phyloP scores from a whole-genome alignment of 108 stramenopile genomes.

The Epipyxis sp. region DNA sequence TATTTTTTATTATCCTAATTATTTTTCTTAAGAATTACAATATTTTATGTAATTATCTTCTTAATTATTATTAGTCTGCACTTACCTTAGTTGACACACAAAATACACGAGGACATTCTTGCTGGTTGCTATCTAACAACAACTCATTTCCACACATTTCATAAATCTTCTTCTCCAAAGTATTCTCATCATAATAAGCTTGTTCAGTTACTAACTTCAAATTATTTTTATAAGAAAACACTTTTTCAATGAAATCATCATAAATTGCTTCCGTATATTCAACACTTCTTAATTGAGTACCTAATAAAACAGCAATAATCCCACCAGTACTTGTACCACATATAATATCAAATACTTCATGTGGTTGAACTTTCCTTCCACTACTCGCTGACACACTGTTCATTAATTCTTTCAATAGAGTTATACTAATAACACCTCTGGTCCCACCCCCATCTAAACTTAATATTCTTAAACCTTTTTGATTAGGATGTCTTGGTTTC shows the following conservation, averaged over 20 bases:
- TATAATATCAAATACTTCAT: slow-evolving; percentile 55
- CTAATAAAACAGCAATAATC: slow-evolving; percentile 42
- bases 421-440: slow-evolving; percentile 44
- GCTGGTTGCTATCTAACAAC: slow-evolving; percentile 3
- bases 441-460: slow-evolving; percentile 54
- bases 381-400: slow-evolving; percentile 14
- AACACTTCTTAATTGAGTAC: slow-evolving; percentile 30
- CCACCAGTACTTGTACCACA: slow-evolving; percentile 53
- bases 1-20: no score
- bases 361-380: slow-evolving; percentile 33
- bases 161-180: not conserved
- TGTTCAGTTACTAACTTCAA: slow-evolving; percentile 35
- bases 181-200: slow-evolving; percentile 41
- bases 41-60: no score
- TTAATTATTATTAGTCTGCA: no score
- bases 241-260: slow-evolving; percentile 44
- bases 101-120: not conserved
- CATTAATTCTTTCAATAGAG: slow-evolving; percentile 39
- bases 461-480: slow-evolving; percentile 45
- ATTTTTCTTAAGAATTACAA: no score
- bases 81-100: not conserved
- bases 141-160: slow-evolving; percentile 8
- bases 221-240: slow-evolving; percentile 29
- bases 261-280: slow-evolving; percentile 42
- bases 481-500: not conserved